Percentiles rank a stretch among this genome's conserved stretches.
Evolutionary conservation across 192 early-diverging fungal genomes (phyloP).

Genomic region (Podila horticola): DNA sequence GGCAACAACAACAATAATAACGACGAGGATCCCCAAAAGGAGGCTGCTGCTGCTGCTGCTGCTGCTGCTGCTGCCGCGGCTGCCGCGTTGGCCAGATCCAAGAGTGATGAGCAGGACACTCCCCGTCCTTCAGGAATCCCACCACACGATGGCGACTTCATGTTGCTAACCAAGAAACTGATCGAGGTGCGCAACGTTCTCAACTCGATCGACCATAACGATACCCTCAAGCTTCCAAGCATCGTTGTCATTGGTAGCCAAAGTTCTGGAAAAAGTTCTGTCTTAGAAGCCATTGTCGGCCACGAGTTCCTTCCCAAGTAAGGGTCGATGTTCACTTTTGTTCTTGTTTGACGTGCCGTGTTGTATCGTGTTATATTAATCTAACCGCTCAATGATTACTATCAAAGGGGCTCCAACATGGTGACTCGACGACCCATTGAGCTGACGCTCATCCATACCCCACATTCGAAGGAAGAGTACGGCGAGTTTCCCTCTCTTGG

Average conservation of each 20-base stretch:
- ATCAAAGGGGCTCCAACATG: constrained; percentile 77
- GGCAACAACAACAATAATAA: constrained; percentile 37
- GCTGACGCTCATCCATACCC: constrained; percentile 85
- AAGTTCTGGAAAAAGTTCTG: constrained; percentile 88
- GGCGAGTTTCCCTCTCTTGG: constrained; percentile 88
- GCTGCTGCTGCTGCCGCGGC: constrained; percentile 58
- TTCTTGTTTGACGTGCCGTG: neutral
- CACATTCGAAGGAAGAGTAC: constrained; percentile 78
- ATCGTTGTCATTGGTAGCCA: constrained; percentile 90
- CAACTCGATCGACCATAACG: constrained; percentile 83
- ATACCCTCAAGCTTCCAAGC: constrained; percentile 86
- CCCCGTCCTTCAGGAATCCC: constrained; percentile 56
- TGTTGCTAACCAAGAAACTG: constrained; percentile 91
- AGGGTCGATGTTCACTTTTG: neutral
- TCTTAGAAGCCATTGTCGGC: constrained; percentile 88
- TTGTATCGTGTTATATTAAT: neutral
- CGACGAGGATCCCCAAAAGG: constrained; percentile 24
- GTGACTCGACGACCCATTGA: constrained; percentile 87
- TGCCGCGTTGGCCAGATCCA: constrained; percentile 43
- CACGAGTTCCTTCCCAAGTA: constrained; percentile 89
- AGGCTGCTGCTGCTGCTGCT: constrained; percentile 31
- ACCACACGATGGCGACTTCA: constrained; percentile 81
- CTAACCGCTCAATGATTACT: neutral
- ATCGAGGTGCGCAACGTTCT: constrained; percentile 96
- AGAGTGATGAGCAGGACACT: constrained; percentile 56